Evolutionary conservation across 75 land plant genomes (phyloP).

Genomic region (Selaginella moellendorffii): DNA sequence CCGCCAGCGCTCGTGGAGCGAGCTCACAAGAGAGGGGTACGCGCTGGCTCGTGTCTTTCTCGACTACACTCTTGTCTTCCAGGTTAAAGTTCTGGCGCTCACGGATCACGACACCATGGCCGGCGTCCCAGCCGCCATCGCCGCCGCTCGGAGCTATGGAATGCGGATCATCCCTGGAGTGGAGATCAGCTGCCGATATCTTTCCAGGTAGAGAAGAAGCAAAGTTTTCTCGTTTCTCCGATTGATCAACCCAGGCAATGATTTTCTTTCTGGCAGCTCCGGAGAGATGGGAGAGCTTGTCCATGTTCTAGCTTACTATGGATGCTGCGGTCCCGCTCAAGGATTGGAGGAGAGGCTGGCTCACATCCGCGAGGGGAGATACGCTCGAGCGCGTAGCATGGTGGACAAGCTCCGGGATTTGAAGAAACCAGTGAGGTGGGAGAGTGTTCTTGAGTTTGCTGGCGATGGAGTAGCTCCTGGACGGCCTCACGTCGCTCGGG

Average conservation of each 20-base stretch:
- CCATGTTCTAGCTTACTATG: slow-evolving; percentile 81
- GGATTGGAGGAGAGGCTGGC: slow-evolving; percentile 49
- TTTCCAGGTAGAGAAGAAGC: slow-evolving; percentile 27
- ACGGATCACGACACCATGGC: slow-evolving; percentile 97
- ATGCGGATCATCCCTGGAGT: slow-evolving; percentile 82
- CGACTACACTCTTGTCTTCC: slow-evolving; percentile 17
- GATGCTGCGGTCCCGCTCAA: slow-evolving; percentile 75
- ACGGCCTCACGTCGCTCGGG: slow-evolving; percentile 87
- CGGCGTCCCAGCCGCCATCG: slow-evolving; percentile 75
- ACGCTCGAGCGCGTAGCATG: slow-evolving; percentile 57
- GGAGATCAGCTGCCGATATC: slow-evolving; percentile 68
- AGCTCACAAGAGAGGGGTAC: slow-evolving; percentile 73
- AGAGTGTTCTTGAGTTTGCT: slow-evolving; percentile 52
- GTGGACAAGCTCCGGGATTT: slow-evolving; percentile 48
- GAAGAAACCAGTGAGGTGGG: slow-evolving; percentile 73
- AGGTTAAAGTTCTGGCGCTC: slow-evolving; percentile 91
- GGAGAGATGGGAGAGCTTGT: slow-evolving; percentile 34
- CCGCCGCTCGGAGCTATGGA: slow-evolving; percentile 46
- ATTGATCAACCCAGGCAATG: neutral
- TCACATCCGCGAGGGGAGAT: slow-evolving; percentile 71
- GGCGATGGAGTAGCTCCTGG: slow-evolving; percentile 91
- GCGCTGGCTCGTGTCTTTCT: neutral
- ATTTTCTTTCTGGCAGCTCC: neutral
- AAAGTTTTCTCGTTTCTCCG: neutral
- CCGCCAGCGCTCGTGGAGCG: slow-evolving; percentile 70